Base-by-base conservation (phyloP, 2,329 filamentous ascomycete genomes). In the Trichophyton rubrum region DNA sequence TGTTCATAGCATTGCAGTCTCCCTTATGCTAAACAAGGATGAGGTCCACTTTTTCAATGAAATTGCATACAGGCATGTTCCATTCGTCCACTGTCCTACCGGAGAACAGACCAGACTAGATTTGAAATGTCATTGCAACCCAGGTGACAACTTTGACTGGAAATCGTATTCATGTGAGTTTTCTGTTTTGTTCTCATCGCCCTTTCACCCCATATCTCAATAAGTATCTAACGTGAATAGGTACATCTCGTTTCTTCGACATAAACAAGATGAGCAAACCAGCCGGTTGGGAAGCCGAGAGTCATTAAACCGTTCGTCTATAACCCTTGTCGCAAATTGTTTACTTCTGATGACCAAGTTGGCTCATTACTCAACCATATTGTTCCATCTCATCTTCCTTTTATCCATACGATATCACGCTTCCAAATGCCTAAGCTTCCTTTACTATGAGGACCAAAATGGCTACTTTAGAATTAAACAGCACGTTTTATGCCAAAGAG, bases 1-100 rank as follows among this genome's bases (percentile, higher is more conserved):
- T 0, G 90, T 99, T 4, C 93, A 99, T 78, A 96, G 92, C n/a
- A 96, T 99, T 67, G 93, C 89, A 13, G 93, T 93, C 2, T 82
- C 82, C 63, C 78, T 99, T 45, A 82, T 97, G 74, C 80, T 99
- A 65, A 86, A 88, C 74, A 96, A 95, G 79, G 88, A 93, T 57
- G 86, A 99, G 73, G 85, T 99, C 64, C 93, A 99, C 74, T 99
- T 99, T 79, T 99, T 97, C 80, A 89, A 99, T 75, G 92, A 99
- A 70, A 99, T 99, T 69, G 92, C 89, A 62, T 99, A 99, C 77
- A 96, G 90, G 76, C 93, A 99, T 72, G 88, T 96, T 24, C 93
- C 93, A 22, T 99, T 99, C 73, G 97, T 91, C 3, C 93, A 99
- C 76, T 99, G 93, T 75, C 93, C 93, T 1, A 96, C 90, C 0